Evolutionary conservation across 352 stramenopile genomes (phyloP).

Genomic region (Globisporangium uncinulatum): DNA sequence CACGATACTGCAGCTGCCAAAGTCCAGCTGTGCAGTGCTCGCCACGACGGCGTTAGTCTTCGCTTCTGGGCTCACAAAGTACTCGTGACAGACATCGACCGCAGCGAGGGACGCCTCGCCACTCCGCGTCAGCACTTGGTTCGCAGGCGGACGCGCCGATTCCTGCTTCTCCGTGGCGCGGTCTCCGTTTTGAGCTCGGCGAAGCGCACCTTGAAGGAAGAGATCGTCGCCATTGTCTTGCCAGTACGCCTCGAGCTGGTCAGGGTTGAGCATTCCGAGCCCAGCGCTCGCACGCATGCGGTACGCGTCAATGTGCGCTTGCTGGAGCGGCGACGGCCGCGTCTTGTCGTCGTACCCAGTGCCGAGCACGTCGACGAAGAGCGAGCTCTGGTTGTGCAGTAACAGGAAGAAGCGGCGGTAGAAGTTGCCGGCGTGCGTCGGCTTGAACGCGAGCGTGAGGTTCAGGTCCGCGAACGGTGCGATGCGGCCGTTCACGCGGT

Average conservation of each 20-base stretch:
- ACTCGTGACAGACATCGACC: slow-evolving; percentile 76
- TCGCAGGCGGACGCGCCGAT: slow-evolving; percentile 19
- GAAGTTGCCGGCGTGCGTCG: slow-evolving; percentile 80
- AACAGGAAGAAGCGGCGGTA: slow-evolving; percentile 87
- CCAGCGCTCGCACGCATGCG: slow-evolving; percentile 41
- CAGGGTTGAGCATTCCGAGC: slow-evolving; percentile 65
- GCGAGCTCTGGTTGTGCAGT: slow-evolving; percentile 78
- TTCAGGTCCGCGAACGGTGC: slow-evolving; percentile 68
- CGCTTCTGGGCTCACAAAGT: slow-evolving; percentile 70
- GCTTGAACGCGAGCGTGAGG: slow-evolving; percentile 84
- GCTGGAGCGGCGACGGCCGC: slow-evolving; percentile 86
- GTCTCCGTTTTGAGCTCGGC: slow-evolving; percentile 20
- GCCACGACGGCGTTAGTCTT: slow-evolving; percentile 51
- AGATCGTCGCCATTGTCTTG: slow-evolving; percentile 60
- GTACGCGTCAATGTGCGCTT: slow-evolving; percentile 89
- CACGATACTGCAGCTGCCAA: slow-evolving; percentile 60
- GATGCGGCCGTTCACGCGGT: slow-evolving; percentile 69
- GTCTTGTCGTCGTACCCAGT: slow-evolving; percentile 88
- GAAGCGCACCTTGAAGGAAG: slow-evolving; percentile 55
- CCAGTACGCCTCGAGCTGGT: slow-evolving; percentile 77
- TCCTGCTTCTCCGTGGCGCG: neutral
- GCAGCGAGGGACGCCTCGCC: slow-evolving; percentile 75
- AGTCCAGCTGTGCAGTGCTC: slow-evolving; percentile 50
- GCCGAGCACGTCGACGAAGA: slow-evolving; percentile 86
- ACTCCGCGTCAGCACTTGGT: slow-evolving; percentile 69